Percentiles rank a stretch among this genome's conserved stretches.
Conservation (phyloP, 2,329 filamentous ascomycete species). For the Sordariomycetes sp. region DNA sequence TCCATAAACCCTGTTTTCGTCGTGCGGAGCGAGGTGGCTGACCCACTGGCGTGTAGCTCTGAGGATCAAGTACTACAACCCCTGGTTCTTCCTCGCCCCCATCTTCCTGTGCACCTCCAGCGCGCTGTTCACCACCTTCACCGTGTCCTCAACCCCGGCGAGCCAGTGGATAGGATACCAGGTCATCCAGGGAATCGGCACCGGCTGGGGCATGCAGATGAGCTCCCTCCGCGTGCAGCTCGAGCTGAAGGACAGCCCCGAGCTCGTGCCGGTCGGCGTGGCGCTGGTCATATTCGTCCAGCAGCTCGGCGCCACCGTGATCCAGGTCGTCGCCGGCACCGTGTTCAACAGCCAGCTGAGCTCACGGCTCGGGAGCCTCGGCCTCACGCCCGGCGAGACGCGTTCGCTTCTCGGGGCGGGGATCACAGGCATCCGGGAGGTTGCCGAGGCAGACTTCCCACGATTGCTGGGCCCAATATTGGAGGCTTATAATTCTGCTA, state of each 20-base stretch:
- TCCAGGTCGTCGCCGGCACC: slow-evolving; percentile 34
- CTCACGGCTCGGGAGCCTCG: slow-evolving; percentile 13
- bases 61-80: slow-evolving; percentile 30
- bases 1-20: too few relatives aligned
- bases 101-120: slow-evolving; percentile 22
- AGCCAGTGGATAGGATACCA: slow-evolving; percentile 33
- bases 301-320: slow-evolving; percentile 29
- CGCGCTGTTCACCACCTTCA: slow-evolving; percentile 30
- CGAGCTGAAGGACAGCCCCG: slow-evolving; percentile 23
- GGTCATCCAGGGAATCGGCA: slow-evolving; percentile 27
- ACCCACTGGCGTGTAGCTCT: slow-evolving; percentile 12
- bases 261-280: slow-evolving; percentile 31
- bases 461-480: too few relatives aligned
- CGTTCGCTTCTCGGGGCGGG: too few relatives aligned
- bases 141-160: slow-evolving; percentile 17
- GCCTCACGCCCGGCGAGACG: too few relatives aligned
- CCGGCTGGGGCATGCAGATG: slow-evolving; percentile 29
- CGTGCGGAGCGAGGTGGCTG: too few relatives aligned
- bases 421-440: too few relatives aligned
- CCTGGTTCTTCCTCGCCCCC: slow-evolving; percentile 25
- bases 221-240: slow-evolving; percentile 30
- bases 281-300: slow-evolving; percentile 29
- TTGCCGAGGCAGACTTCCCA: too few relatives aligned
- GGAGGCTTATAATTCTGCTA: too few relatives aligned
- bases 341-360: slow-evolving; percentile 29